Conservation (phyloP, 2,329 filamentous ascomycete genomes). For the Aspergillaceae sp. region DNA sequence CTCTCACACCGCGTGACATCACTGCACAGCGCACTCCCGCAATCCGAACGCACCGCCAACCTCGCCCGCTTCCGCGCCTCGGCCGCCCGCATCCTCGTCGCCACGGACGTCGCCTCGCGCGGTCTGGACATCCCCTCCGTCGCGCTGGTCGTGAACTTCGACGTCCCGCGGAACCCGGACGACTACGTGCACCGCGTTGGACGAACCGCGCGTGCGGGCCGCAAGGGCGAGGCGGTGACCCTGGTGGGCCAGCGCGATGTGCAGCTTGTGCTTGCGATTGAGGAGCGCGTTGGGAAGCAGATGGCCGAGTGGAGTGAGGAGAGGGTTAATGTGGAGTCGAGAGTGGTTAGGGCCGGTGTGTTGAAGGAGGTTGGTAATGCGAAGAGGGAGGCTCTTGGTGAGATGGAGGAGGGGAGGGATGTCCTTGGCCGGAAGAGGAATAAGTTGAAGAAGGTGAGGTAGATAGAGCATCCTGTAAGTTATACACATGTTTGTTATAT, state of each 20-base stretch:
- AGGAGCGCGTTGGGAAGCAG: conserved; percentile 65
- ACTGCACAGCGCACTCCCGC: conserved; percentile 77
- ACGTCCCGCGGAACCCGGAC: conserved; percentile 89
- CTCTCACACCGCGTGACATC: conserved; percentile 86
- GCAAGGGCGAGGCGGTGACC: conserved; percentile 71
- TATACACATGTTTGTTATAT: neutral
- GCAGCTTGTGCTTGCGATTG: conserved; percentile 80
- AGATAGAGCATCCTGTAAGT: neutral
- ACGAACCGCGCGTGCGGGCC: conserved; percentile 85
- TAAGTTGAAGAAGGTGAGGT: conserved; percentile 37
- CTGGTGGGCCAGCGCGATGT: conserved; percentile 92
- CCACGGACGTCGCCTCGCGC: conserved; percentile 88
- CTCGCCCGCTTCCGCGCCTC: conserved; percentile 83
- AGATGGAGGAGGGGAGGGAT: conserved; percentile 87
- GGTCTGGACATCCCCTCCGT: conserved; percentile 95
- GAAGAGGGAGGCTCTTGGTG: conserved; percentile 82
- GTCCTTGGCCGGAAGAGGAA: conserved; percentile 70
- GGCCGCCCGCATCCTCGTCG: conserved; percentile 81
- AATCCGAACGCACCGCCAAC: conserved; percentile 77
- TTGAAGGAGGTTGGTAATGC: conserved; percentile 90
- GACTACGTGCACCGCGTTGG: conserved; percentile 97
- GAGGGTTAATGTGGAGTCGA: conserved; percentile 84
- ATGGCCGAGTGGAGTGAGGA: conserved; percentile 84
- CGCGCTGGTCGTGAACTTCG: conserved; percentile 84
- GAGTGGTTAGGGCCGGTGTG: conserved; percentile 68